Conservation (phyloP, 208 protist genomes). For the Trypanosoma mega region DNA sequence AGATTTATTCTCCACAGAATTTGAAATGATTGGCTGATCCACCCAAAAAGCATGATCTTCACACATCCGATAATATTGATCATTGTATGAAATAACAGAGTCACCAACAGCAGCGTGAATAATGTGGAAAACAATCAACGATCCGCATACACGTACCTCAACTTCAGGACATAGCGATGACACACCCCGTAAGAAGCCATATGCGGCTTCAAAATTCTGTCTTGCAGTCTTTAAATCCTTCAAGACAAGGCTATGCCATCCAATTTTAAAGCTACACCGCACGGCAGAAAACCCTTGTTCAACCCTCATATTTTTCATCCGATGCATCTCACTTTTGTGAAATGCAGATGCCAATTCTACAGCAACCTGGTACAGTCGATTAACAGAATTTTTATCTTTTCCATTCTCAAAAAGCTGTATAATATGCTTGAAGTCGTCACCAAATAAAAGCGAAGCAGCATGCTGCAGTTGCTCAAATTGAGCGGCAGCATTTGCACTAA, state of each 20-base stretch:
- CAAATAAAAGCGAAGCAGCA: conserved; percentile 18
- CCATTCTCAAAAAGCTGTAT: conserved; percentile 18
- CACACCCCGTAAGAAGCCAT: conserved; percentile 30
- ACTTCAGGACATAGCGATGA: conserved; percentile 39
- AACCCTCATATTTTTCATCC: conserved; percentile 21
- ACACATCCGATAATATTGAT: conserved; percentile 33
- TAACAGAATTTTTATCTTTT: conserved; percentile 15
- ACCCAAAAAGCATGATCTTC: conserved; percentile 52
- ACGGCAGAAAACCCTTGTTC: conserved; percentile 6
- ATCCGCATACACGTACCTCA: conserved; percentile 42
- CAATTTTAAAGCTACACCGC: conserved; percentile 51
- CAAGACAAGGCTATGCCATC: conserved; percentile 61
- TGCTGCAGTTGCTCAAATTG: conserved; percentile 20
- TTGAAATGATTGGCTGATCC: conserved; percentile 26
- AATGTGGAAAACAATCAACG: conserved; percentile 54
- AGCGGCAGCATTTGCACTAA: conserved; percentile 2
- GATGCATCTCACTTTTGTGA: conserved; percentile 30
- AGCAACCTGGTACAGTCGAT: conserved; percentile 18
- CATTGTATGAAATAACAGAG: conserved; percentile 33
- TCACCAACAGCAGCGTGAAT: conserved; percentile 18
- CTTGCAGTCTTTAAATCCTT: conserved; percentile 37
- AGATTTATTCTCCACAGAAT: conserved; percentile 36
- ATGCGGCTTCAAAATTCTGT: conserved; percentile 38
- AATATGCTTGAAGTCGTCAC: conserved; percentile 19
- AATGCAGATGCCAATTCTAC: conserved; percentile 18